These are phyloP conservation scores for Fusarium stilboides DNA, from an alignment of 2,329 filamentous ascomycete species.

Conservation along the genomic window DNA sequence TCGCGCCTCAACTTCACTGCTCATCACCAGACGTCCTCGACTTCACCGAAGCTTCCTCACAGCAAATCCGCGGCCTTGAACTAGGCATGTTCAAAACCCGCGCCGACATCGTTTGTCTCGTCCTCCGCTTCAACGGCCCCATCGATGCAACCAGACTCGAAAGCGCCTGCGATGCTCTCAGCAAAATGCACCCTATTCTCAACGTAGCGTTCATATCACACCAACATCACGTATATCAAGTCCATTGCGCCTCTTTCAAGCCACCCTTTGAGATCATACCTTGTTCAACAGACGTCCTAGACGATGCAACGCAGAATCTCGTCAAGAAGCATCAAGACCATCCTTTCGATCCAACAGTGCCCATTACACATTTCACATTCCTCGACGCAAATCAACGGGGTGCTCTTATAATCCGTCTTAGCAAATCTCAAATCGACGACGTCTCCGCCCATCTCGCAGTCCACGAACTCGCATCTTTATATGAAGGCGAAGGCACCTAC, in stretches of 20 bases:
- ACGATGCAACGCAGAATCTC: slow-evolving; percentile 57
- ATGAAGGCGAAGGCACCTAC: slow-evolving; percentile 53
- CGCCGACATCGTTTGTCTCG: slow-evolving; percentile 64
- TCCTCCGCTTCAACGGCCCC: slow-evolving; percentile 63
- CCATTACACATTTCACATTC: slow-evolving; percentile 66
- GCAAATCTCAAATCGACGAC: slow-evolving; percentile 66
- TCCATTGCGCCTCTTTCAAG: slow-evolving; percentile 60
- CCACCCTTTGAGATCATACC: slow-evolving; percentile 62
- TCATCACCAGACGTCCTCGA: slow-evolving; percentile 62
- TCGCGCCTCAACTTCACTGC: slow-evolving; percentile 61
- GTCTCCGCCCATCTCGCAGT: slow-evolving; percentile 62
- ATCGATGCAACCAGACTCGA: slow-evolving; percentile 62
- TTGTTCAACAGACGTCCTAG: slow-evolving; percentile 59
- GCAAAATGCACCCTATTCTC: slow-evolving; percentile 65
- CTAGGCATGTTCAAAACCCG: slow-evolving; percentile 61
- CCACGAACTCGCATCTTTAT: slow-evolving; percentile 65
- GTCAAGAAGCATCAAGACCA: slow-evolving; percentile 61
- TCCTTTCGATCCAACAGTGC: slow-evolving; percentile 59
- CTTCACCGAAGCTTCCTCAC: slow-evolving; percentile 63
- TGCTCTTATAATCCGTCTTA: slow-evolving; percentile 63
- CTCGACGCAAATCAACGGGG: slow-evolving; percentile 65
- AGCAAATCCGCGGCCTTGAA: slow-evolving; percentile 65
- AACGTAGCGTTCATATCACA: slow-evolving; percentile 68
- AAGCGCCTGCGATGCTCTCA: slow-evolving; percentile 62
- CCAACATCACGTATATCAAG: slow-evolving; percentile 64